Conservation (phyloP, 257 asterid species). For the Solanum sejunctum region DNA sequence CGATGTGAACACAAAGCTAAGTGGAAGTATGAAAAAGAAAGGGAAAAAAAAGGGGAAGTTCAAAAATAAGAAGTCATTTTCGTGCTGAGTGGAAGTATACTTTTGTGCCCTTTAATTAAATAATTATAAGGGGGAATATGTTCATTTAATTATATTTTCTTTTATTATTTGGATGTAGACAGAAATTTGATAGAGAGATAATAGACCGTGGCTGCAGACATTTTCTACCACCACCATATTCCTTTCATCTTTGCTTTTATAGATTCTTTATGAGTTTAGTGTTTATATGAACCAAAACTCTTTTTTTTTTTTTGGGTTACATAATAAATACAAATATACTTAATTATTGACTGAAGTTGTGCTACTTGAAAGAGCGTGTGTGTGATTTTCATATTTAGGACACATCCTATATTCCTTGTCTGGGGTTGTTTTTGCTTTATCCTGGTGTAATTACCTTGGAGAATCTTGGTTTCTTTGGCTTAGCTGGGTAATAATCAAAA, state of each 20-base stretch:
- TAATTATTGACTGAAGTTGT: background rate
- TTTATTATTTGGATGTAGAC: constrained; percentile 36
- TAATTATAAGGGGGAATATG: background rate
- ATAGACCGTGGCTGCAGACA: constrained; percentile 76
- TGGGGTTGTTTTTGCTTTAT: background rate
- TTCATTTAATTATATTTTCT: background rate
- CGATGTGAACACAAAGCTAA: constrained; percentile 12
- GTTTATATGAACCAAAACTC: constrained; percentile 39
- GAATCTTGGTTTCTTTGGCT: constrained; percentile 39
- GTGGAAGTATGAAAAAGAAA: background rate
- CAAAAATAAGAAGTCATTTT: background rate
- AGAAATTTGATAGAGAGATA: constrained; percentile 60
- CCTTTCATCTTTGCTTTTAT: constrained; percentile 63
- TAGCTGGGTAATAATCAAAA: constrained; percentile 20
- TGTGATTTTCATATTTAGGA: background rate
- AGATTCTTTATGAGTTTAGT: constrained; percentile 45
- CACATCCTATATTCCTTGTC: background rate
- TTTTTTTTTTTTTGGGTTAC: background rate
- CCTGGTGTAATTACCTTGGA: constrained; percentile 14
- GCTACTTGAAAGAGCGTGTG: background rate
- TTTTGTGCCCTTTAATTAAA: background rate
- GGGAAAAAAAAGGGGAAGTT: background rate
- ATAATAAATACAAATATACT: background rate
- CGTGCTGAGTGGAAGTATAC: constrained; percentile 12
- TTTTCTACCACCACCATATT: constrained; percentile 65